Evolutionary conservation across 1,284 basidiomycete species (phyloP).

Genomic region (Marasmius fiardii): DNA sequence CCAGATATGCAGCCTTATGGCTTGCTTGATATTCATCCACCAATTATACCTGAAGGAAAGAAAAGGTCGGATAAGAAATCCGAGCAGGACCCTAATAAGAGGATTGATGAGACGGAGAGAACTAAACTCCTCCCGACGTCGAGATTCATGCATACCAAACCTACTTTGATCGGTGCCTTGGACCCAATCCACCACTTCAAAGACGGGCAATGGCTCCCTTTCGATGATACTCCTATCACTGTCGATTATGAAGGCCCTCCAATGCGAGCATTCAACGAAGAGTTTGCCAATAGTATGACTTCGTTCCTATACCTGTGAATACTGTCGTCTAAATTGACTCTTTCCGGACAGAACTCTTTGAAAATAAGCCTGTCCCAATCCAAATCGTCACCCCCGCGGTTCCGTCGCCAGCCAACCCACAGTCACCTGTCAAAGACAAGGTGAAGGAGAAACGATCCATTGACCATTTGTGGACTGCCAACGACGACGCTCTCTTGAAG

Average conservation of each 20-base stretch:
- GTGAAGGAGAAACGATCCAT: slow-evolving; percentile 39
- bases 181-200: slow-evolving; percentile 67
- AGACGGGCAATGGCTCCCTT: slow-evolving; percentile 53
- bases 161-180: slow-evolving; percentile 65
- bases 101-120: slow-evolving; percentile 64
- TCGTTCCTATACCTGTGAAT: background rate
- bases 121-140: slow-evolving; percentile 63
- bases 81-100: slow-evolving; percentile 65
- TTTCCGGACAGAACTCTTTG: slow-evolving; percentile 49
- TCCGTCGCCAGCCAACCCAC: slow-evolving; percentile 24
- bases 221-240: slow-evolving; percentile 52
- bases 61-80: slow-evolving; percentile 55
- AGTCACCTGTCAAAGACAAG: slow-evolving; percentile 5
- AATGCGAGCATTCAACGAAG: slow-evolving; percentile 31
- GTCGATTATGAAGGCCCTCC: slow-evolving; percentile 42
- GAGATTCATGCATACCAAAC: slow-evolving; percentile 65
- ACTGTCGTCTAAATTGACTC: slow-evolving; percentile 6
- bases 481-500: slow-evolving; percentile 78
- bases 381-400: slow-evolving; percentile 20
- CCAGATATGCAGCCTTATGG: slow-evolving; percentile 57
- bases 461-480: slow-evolving; percentile 71
- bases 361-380: slow-evolving; percentile 33
- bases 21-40: slow-evolving; percentile 44
- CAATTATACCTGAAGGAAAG: slow-evolving; percentile 34
- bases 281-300: slow-evolving; percentile 22